Conservation (phyloP, 139 green algal genomes). For the Protoeuglena noctilucae region DNA sequence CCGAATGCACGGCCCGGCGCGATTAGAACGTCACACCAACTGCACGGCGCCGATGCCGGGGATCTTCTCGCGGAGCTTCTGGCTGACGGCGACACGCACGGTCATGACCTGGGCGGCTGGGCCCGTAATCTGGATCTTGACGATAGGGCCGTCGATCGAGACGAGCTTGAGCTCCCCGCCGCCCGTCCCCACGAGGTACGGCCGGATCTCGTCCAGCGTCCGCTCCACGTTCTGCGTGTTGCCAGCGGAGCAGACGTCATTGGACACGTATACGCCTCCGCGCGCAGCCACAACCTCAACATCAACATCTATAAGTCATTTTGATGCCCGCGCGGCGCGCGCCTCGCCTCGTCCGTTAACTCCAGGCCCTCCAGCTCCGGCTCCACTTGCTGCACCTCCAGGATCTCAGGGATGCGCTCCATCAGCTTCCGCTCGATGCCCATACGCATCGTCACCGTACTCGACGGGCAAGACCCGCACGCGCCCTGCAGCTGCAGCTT, state of each 20-base stretch:
- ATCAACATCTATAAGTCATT: too few species aligned
- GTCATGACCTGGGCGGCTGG: conserved; percentile 92
- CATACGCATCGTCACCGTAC: conserved; percentile 94
- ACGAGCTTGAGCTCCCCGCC: conserved; percentile 79
- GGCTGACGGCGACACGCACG: conserved; percentile 92
- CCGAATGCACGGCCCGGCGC: too few species aligned
- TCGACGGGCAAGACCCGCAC: conserved; percentile 85
- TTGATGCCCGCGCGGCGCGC: too few species aligned
- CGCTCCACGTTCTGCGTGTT: conserved; percentile 71
- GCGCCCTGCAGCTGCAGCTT: conserved; percentile 54
- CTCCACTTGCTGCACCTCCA: conserved; percentile 88
- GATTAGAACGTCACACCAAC: too few species aligned
- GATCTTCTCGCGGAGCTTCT: conserved; percentile 97
- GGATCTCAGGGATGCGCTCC: conserved; percentile 71
- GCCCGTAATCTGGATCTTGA: conserved; percentile 83
- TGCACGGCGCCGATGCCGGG: conserved; percentile 91
- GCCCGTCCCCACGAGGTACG: conserved; percentile 87
- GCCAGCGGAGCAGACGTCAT: too few species aligned
- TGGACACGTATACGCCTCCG: too few species aligned
- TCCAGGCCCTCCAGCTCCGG: conserved; percentile 75
- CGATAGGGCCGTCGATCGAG: conserved; percentile 76
- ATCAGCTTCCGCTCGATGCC: conserved; percentile 89
- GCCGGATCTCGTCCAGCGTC: conserved; percentile 58
- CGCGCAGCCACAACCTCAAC: too few species aligned
- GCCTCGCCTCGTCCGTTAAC: conserved; percentile 44